Percentiles rank a stretch among this genome's conserved stretches.
Conservation (phyloP, 1,284 basidiomycete genomes). For the Irpex sp. region DNA sequence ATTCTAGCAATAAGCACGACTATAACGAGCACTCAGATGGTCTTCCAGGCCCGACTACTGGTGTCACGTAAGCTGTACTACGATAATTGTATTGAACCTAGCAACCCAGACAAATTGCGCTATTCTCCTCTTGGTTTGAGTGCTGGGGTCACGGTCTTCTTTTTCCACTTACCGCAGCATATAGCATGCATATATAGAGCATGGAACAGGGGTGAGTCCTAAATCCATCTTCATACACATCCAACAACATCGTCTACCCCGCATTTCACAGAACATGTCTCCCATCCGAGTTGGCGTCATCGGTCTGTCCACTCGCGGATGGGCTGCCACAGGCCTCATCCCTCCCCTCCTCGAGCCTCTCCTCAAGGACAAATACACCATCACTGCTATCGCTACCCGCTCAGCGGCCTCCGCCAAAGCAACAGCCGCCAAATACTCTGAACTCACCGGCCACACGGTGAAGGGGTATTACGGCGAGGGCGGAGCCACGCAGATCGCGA, state of each 20-base stretch:
- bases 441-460: constrained; percentile 15
- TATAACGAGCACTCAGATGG: background rate
- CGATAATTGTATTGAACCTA: background rate
- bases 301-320: constrained; percentile 30
- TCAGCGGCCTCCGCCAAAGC: constrained; percentile 23
- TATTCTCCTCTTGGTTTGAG: background rate
- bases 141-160: background rate
- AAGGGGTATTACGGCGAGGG: constrained; percentile 27
- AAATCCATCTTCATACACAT: no score
- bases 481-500: constrained; percentile 19
- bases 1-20: background rate
- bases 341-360: constrained; percentile 19
- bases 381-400: constrained; percentile 27
- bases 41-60: no score
- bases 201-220: no score
- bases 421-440: constrained; percentile 22
- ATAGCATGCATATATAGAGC: no score
- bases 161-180: no score
- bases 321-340: constrained; percentile 24
- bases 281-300: constrained; percentile 27
- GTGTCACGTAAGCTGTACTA: background rate
- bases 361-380: constrained; percentile 15
- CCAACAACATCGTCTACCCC: background rate
- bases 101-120: background rate
- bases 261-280: background rate